phyloP scores from a whole-genome alignment of 2,329 filamentous ascomycete genomes.

The Dothiorella sarmentorum region DNA sequence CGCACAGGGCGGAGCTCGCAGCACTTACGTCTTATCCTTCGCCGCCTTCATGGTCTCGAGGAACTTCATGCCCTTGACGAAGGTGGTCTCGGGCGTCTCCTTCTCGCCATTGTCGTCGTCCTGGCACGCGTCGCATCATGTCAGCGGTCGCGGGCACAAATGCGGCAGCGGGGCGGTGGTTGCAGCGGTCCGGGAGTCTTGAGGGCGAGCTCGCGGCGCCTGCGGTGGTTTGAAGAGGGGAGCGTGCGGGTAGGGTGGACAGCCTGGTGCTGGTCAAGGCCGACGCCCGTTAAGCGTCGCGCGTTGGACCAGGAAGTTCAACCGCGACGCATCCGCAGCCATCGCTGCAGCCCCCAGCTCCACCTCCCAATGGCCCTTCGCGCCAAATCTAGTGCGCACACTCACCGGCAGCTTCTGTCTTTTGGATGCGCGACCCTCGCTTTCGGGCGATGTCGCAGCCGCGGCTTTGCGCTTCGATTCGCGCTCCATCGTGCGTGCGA shows the following conservation, averaged over 20 bases:
- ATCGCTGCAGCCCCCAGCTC: constrained; percentile 14
- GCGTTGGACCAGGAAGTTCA: constrained; percentile 18
- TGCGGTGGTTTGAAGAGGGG: constrained; percentile 28
- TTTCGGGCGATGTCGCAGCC: constrained; percentile 46
- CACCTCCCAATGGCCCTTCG: constrained; percentile 1
- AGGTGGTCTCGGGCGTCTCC: constrained; percentile 67
- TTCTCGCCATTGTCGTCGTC: constrained; percentile 25
- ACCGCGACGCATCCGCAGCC: constrained; percentile 20
- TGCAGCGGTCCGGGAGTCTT: not conserved
- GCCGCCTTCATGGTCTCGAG: constrained; percentile 72
- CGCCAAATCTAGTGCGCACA: constrained; percentile 25
- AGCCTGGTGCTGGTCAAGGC: constrained; percentile 20
- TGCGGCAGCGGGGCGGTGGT: not conserved
- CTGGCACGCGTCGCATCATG: constrained; percentile 23
- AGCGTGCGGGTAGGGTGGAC: constrained; percentile 28
- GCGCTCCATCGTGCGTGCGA: constrained; percentile 37
- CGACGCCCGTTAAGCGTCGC: constrained; percentile 19
- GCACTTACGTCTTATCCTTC: constrained; percentile 73
- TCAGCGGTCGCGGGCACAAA: constrained; percentile 8
- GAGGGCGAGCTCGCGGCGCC: constrained; percentile 11
- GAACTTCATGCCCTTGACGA: constrained; percentile 67
- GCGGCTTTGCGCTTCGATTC: constrained; percentile 56
- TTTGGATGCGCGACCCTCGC: constrained; percentile 55
- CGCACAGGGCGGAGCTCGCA: constrained; percentile 17
- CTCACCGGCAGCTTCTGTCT: constrained; percentile 58